These are phyloP conservation scores for Cryptococcus sp. DNA, from an alignment of 1,284 basidiomycete genomes.

Conservation along the genomic window DNA sequence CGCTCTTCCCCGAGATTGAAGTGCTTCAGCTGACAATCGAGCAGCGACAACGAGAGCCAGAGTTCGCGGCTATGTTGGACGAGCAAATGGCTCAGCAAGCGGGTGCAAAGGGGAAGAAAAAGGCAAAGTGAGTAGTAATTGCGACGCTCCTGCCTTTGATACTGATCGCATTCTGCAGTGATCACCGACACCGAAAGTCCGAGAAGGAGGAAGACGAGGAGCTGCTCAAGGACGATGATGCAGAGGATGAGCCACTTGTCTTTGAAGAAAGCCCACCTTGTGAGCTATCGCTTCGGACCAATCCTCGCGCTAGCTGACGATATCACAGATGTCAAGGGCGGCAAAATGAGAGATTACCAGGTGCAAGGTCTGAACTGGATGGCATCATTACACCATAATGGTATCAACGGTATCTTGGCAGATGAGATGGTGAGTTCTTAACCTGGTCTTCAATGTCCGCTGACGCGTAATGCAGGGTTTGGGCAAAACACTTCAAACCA, in stretches of 20 bases:
- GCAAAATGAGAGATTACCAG: conserved; percentile 91
- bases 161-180: conserved; percentile 54
- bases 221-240: conserved; percentile 80
- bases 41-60: conserved; percentile 85
- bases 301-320: not conserved
- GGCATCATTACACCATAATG: conserved; percentile 88
- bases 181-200: conserved; percentile 83
- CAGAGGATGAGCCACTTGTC: conserved; percentile 80
- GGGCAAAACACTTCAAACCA: conserved; percentile 97
- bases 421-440: conserved; percentile 78
- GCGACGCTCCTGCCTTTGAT: too few relatives aligned
- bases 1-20: not conserved
- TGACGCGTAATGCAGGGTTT: conserved; percentile 68
- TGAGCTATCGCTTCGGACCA: conserved; percentile 55
- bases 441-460: conserved; percentile 12
- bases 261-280: conserved; percentile 91
- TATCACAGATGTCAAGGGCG: conserved; percentile 72
- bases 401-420: conserved; percentile 88
- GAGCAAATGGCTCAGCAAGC: conserved; percentile 63
- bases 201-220: conserved; percentile 99
- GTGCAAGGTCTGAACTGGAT: conserved; percentile 97
- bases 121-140: conserved; percentile 60
- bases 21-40: not conserved
- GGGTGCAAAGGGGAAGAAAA: conserved; percentile 75
- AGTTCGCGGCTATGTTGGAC: conserved; percentile 88